Evolutionary conservation across 1,284 basidiomycete genomes (phyloP).

Genomic region (Trichosporon asahii): DNA sequence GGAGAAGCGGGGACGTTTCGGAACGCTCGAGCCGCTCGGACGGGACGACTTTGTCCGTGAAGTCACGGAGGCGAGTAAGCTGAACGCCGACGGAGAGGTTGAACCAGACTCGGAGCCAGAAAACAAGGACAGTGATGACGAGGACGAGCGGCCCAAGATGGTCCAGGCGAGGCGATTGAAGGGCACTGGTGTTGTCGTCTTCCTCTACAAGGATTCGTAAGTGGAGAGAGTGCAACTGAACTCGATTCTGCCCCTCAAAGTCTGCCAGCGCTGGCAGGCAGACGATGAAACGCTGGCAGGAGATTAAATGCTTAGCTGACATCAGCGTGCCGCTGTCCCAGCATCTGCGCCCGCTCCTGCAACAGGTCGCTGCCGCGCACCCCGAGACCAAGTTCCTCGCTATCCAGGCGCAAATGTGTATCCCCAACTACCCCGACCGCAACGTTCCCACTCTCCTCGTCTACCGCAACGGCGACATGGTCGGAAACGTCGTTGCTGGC

Average conservation of each 20-base stretch:
- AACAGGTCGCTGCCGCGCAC: constrained; percentile 71
- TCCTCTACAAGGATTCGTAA: constrained; percentile 58
- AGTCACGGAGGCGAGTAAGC: constrained; percentile 85
- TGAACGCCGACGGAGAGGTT: constrained; percentile 61
- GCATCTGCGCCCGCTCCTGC: constrained; percentile 68
- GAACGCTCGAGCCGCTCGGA: constrained; percentile 80
- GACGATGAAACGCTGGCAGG: not conserved
- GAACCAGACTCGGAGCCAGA: constrained; percentile 53
- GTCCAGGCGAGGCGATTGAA: constrained; percentile 35
- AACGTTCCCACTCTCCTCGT: constrained; percentile 89
- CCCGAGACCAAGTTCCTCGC: constrained; percentile 93
- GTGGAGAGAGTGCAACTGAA: constrained; percentile 22
- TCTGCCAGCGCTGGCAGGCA: too few species aligned
- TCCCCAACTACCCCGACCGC: constrained; percentile 88
- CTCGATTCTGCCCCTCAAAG: not conserved
- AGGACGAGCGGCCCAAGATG: constrained; percentile 39
- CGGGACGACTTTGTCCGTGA: constrained; percentile 92
- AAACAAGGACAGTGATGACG: constrained; percentile 42
- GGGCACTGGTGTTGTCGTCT: constrained; percentile 59
- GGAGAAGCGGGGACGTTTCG: constrained; percentile 69
- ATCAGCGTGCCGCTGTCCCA: constrained; percentile 73
- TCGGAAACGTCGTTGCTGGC: constrained; percentile 75
- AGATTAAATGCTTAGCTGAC: not conserved
- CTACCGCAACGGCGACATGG: constrained; percentile 85
- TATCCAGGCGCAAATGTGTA: constrained; percentile 92